Base-by-base conservation (phyloP, 2,329 filamentous ascomycete genomes). In the Arthrobotrys entomopaga region DNA sequence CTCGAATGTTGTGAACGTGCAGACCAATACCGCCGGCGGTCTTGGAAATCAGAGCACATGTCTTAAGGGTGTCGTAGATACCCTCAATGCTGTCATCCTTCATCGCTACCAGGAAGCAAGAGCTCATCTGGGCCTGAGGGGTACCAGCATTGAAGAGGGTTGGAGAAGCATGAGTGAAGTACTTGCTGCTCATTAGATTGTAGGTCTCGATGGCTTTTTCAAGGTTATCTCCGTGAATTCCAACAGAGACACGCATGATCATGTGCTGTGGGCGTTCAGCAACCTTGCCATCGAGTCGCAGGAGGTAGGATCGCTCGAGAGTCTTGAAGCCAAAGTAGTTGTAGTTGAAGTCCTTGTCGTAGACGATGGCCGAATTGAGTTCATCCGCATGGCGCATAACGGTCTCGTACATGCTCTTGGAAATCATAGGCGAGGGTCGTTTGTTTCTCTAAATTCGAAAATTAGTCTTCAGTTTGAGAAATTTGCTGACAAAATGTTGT, bases 311-410 rank as follows among this genome's bases (percentile, higher is more conserved):
- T 75, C 95, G 90, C 86, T 99, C 95, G 43, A 99, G 86, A 6
- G 95, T 99, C 88, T 99, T 99, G 89, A 99, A 99, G 77, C 95
- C 95, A 80, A 99, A 99, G 85, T 96, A 99, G 85, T 99, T 95
- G 86, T 99, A 99, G 87, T 98, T 97, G 87, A 99, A 99, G 82
- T 99, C 95, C 79, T 95, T 91, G 84, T 99, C 95, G 80, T 98
- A 99, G 80, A 99, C 94, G 82, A 99, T 98, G 80, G 95, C 95
- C 49, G 94, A 98, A 86, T 99, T 97, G 69, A 99, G 87, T 84
- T 99, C 95, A 66, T 97, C 95, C 80, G 92, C 93, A 83, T 99
- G 93, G 80, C 91, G 91, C 91, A 97, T 95, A 77, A 99, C 91
- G 76, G 89, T 92, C 79, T 97, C 91, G 82, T 97, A 97, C 54